Evolutionary conservation across 164 flowering plant genomes (phyloP), one percentile per base, ranked within the genome.

Genomic region (Platanus orientalis): DNA sequence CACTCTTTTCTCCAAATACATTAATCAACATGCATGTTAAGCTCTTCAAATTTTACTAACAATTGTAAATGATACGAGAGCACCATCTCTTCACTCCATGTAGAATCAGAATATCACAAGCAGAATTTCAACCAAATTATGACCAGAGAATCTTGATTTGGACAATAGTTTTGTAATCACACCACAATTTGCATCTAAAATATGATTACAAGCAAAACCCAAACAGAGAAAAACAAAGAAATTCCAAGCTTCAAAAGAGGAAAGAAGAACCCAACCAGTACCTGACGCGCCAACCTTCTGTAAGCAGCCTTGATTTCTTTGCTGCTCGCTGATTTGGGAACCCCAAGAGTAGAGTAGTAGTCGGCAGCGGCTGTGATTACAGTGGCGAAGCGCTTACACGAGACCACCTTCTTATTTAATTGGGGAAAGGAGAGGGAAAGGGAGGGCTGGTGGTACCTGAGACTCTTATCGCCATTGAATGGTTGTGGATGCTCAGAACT

Each of bases 271-370:
- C 3, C 27, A 5, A 26, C 19, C 11, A 63, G 36, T 73, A 93
- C 99, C 99, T 91, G 90, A 40, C 99, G 89, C 27, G 99, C 99
- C 51, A 94, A 70, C 72, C 49, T 89, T 28, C 99, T 79, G 60
- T 91, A 94, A 44, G 99, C 97, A 1, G 96, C 84, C 67, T 94
- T 94, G 53, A 94, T 94, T 42, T 91, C 99, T 74, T 89, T 89
- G 60, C 51, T 51, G 48, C 32, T 78, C 4, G 99, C 99, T 6
- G 96, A 86, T 70, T 84, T 89, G 36, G 92, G 67, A 24, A 91
- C 85, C 0, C 96, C 97, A 19, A 94, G 93, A 64, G 96, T 91
- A 4, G 96, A 71, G 60, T 94, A 94, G 72, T 91, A 91, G 61
- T 94, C 99, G 0, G 88, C 83, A 27, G 91, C 78, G 48, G 90